phyloP scores from a whole-genome alignment of 305 asterid species.

The Salvia sclarea region DNA sequence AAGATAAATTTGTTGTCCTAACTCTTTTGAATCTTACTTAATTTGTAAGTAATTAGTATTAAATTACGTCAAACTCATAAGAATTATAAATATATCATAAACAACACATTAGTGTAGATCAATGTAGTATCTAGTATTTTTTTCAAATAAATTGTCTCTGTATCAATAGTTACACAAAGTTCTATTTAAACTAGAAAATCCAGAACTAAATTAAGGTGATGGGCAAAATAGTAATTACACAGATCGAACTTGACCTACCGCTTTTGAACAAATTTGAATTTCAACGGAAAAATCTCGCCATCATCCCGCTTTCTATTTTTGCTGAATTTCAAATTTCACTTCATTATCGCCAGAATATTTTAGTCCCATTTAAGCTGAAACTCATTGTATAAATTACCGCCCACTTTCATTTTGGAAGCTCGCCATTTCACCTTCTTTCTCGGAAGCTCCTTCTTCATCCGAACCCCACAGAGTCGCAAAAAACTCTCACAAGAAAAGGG shows the following conservation, averaged over 20 bases:
- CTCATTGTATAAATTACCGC: slow-evolving; percentile 37
- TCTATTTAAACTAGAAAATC: too few species aligned
- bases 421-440: slow-evolving; percentile 47
- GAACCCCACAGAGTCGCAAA: background rate
- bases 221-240: slow-evolving; percentile 19
- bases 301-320: slow-evolving; percentile 30
- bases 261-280: slow-evolving; percentile 30
- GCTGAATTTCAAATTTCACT: slow-evolving; percentile 16
- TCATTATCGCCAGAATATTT: background rate
- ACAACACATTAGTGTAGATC: background rate
- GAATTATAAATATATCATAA: background rate
- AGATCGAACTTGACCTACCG: slow-evolving; percentile 16
- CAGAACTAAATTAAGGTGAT: background rate
- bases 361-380: background rate
- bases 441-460: background rate
- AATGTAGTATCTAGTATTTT: background rate
- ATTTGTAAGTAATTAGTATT: too few species aligned
- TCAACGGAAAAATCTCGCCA: slow-evolving; percentile 14
- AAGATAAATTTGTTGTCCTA: too few species aligned
- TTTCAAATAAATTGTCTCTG: background rate
- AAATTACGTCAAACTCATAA: too few species aligned
- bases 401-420: slow-evolving; percentile 42
- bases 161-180: background rate
- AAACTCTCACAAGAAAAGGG: background rate
- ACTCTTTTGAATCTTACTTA: too few species aligned